Evolutionary conservation across 1,284 basidiomycete species (phyloP).

Genomic region (Moesziomyces parantarcticus): DNA sequence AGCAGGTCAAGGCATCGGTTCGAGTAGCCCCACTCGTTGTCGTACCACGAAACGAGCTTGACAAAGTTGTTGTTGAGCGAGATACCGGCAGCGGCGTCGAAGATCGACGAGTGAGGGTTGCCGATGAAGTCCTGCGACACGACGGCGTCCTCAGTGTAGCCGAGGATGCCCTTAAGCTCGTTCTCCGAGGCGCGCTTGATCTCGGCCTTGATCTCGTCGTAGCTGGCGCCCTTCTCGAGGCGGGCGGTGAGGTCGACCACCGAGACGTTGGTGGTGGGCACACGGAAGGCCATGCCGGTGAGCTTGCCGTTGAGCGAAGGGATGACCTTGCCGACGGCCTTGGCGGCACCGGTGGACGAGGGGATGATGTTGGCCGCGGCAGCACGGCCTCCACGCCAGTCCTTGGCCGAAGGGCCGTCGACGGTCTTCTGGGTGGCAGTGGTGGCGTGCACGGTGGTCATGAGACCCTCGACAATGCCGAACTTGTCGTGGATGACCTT

Average conservation of each 20-base stretch:
- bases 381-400: conserved; percentile 87
- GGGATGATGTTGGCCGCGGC: conserved; percentile 99
- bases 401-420: conserved; percentile 75
- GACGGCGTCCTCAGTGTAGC: conserved; percentile 92
- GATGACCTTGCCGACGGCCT: conserved; percentile 98
- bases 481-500: conserved; percentile 94
- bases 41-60: conserved; percentile 88
- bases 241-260: conserved; percentile 98
- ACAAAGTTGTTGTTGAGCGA: conserved; percentile 92
- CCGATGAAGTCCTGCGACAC: conserved; percentile 76
- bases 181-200: conserved; percentile 84
- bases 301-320: conserved; percentile 94
- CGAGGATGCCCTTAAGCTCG: conserved; percentile 82
- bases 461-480: conserved; percentile 74
- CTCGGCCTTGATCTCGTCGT: conserved; percentile 90
- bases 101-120: conserved; percentile 75
- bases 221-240: conserved; percentile 81
- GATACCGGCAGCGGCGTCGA: conserved; percentile 91
- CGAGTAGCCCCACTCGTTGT: conserved; percentile 95
- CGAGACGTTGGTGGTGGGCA: conserved; percentile 95
- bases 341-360: conserved; percentile 98
- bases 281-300: conserved; percentile 95
- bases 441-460: conserved; percentile 93
- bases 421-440: conserved; percentile 98
- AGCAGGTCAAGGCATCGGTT: conserved; percentile 92